These are phyloP conservation scores for Eucalyptus melliodora DNA, from an alignment of 345 rosid genomes.

Conservation along the genomic window DNA sequence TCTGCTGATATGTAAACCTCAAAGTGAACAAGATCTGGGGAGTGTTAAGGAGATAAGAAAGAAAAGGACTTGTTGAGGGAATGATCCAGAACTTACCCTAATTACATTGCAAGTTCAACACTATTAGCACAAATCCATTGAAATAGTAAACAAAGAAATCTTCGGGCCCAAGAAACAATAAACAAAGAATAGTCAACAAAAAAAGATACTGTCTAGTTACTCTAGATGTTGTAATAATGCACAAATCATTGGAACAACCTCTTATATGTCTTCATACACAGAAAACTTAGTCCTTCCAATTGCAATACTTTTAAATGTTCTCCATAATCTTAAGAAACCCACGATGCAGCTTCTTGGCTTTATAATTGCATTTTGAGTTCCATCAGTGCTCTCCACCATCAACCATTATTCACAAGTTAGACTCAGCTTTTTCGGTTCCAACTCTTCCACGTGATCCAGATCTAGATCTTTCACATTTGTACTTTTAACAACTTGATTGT, in stretches of 20 bases:
- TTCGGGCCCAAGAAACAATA: background rate
- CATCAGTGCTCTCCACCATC: background rate
- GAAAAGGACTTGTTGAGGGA: background rate
- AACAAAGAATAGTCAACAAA: background rate
- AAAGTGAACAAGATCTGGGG: background rate
- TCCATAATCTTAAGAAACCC: background rate
- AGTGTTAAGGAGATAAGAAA: background rate
- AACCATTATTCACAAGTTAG: background rate
- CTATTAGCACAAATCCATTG: background rate
- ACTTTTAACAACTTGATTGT: background rate
- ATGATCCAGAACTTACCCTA: background rate
- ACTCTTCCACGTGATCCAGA: slow-evolving; percentile 20
- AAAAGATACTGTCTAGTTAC: background rate
- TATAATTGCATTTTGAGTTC: background rate
- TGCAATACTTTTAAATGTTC: background rate
- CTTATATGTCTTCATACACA: background rate
- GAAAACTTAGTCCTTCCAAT: background rate
- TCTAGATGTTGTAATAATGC: background rate
- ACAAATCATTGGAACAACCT: background rate
- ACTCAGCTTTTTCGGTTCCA: background rate
- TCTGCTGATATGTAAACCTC: background rate
- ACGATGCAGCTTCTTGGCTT: background rate
- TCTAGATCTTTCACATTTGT: slow-evolving; percentile 19
- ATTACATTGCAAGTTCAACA: background rate
- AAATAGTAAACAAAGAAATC: background rate